A percentile compares a stretch with the other conserved stretches of the same genome.
These are phyloP conservation scores for Escovopsis sp. DNA, from an alignment of 2,329 filamentous ascomycete species.

Conservation along the genomic window DNA sequence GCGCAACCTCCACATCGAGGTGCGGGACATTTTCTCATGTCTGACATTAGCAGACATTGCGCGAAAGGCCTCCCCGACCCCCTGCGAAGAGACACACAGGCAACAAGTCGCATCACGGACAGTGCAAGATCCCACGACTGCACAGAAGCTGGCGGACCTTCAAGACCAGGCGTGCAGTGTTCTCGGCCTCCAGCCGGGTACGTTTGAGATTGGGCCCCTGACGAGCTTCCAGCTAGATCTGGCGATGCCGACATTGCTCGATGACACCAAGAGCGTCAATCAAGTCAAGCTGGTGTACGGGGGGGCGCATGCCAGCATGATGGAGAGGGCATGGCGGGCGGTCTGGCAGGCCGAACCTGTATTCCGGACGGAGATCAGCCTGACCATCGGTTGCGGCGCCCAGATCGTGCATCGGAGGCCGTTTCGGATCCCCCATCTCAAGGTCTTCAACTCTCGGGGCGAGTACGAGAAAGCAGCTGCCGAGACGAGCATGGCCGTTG, in stretches of 20 bases:
- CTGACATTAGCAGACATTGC: constrained; percentile 1
- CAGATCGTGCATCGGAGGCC: constrained; percentile 1
- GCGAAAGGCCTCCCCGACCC: background rate
- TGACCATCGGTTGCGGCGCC: constrained; percentile 2
- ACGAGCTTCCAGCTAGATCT: constrained; percentile 3
- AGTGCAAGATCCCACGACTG: background rate
- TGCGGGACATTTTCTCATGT: constrained; percentile 1
- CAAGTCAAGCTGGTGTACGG: constrained; percentile 2
- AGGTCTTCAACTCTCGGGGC: background rate
- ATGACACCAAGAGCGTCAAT: background rate
- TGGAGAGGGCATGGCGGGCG: constrained; percentile 4
- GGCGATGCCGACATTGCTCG: constrained; percentile 1
- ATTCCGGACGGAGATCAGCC: constrained; percentile 2
- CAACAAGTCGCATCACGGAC: background rate
- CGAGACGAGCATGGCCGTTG: background rate
- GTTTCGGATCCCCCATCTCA: background rate
- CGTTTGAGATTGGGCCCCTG: constrained; percentile 1
- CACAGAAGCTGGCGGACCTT: background rate
- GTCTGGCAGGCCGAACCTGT: constrained; percentile 3
- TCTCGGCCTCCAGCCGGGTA: background rate
- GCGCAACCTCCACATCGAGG: background rate
- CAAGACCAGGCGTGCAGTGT: background rate
- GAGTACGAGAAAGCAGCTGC: background rate
- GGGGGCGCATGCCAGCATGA: background rate
- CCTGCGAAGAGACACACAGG: background rate